Conservation (phyloP, 441 rosid genomes). For the Adansonia rubrostipa region DNA sequence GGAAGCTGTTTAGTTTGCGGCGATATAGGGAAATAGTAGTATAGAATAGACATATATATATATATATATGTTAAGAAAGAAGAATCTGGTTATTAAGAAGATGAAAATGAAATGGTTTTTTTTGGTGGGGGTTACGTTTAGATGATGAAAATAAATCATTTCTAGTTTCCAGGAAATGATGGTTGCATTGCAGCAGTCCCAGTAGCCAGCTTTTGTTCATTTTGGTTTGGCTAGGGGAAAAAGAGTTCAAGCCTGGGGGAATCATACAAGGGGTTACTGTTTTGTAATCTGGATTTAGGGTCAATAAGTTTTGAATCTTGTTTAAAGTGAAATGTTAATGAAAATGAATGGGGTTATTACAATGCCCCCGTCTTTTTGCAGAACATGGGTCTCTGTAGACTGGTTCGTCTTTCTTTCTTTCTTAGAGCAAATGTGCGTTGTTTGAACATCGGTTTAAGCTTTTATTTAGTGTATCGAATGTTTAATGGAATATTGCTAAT, state of each 20-base stretch:
- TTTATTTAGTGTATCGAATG: too few species aligned
- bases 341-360: neutral
- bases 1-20: too few species aligned
- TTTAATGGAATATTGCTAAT: too few species aligned
- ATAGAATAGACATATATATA: neutral
- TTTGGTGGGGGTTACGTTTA: constrained; percentile 18
- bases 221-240: constrained; percentile 26
- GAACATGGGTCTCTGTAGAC: neutral
- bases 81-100: neutral
- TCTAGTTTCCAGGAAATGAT: neutral
- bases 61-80: neutral
- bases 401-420: too few species aligned
- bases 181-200: neutral
- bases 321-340: constrained; percentile 13
- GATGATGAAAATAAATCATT: constrained; percentile 21
- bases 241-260: neutral
- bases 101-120: constrained; percentile 20
- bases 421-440: too few species aligned
- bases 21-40: constrained; percentile 5
- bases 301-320: constrained; percentile 2
- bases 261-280: neutral
- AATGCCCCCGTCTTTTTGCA: constrained; percentile 9
- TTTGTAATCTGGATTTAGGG: constrained; percentile 8
- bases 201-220: constrained; percentile 29
- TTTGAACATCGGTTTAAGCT: too few species aligned